Evolutionary conservation across 306 rosid genomes (phyloP), one percentile per base, ranked within the genome.

Genomic region (Dryas drummondii): DNA sequence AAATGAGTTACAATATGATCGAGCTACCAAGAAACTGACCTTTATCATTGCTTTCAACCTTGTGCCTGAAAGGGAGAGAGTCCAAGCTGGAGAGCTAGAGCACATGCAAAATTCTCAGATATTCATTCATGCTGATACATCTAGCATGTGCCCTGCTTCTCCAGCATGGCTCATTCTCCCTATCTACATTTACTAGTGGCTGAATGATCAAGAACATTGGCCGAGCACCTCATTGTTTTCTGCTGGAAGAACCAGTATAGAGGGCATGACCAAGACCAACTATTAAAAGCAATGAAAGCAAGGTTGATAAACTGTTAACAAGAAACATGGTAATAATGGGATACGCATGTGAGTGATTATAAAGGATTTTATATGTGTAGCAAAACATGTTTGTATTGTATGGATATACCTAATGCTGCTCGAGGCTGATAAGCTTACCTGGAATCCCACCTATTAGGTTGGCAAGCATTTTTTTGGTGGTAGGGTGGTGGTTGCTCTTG

Each of bases 111-210:
- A 58, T 54, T 85, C 84, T 76, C 62, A 54, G 66, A 79, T 16
- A 45, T 63, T 49, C 7, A 27, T 70, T 76, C 48, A 60, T 10
- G 40, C 84, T 55, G 81, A 59, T 60, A 53, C 42, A 56, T 76
- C 79, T 71, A 84, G 93, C 97, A 89, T 79, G 97, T 91, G 85
- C 86, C 93, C 94, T 93, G 98, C 91, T 87, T 93, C 94, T 93
- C 94, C 94, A 87, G 72, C 93, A 47, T 79, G 91, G 84, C 77
- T 84, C 68, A 61, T 76, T 77, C 86, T 82, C 74, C 87, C 78
- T 72, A 9, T 56, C n/a, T 11, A 26, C 70, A 27, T 71, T 77
- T 56, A 74, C 53, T 69, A 26, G 64, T 47, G 22, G 37, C 78
- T 11, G 53, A 68, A 72, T 46, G 59, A 17, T 70, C 77, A 72